These are phyloP conservation scores for Pyronema domesticum DNA, from an alignment of 495 filamentous ascomycete genomes.

Conservation along the genomic window DNA sequence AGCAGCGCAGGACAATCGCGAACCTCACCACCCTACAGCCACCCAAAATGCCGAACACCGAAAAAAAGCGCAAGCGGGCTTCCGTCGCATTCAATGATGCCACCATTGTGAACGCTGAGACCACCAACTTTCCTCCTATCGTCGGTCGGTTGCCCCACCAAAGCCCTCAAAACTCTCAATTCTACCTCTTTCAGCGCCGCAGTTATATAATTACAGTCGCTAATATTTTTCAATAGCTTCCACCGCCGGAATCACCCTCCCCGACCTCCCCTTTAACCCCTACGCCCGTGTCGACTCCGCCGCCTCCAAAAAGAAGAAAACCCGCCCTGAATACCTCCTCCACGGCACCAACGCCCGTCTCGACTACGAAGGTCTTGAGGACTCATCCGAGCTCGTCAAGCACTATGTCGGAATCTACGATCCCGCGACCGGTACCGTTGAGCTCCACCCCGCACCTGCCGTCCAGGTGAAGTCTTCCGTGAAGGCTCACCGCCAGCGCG, in stretches of 20 bases:
- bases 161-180: constrained; percentile 3
- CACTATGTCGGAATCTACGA: constrained; percentile 83
- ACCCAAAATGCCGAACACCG: not conserved
- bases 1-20: not conserved
- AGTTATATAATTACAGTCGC: no score
- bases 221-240: constrained; percentile 8
- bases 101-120: constrained; percentile 8
- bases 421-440: constrained; percentile 48
- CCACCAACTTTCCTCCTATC: constrained; percentile 16
- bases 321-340: constrained; percentile 44
- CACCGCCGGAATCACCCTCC: constrained; percentile 18
- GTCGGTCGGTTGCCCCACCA: constrained; percentile 10
- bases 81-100: not conserved
- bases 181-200: not conserved
- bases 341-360: constrained; percentile 61
- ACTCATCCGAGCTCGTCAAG: constrained; percentile 46
- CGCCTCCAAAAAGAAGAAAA: constrained; percentile 22
- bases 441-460: constrained; percentile 52
- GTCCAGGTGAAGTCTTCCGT: constrained; percentile 50
- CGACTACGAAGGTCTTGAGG: constrained; percentile 66
- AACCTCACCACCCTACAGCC: not conserved
- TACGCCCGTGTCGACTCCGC: constrained; percentile 7
- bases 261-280: constrained; percentile 9
- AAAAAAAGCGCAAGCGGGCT: constrained; percentile 16
- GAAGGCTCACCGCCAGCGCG: constrained; percentile 33